Base-by-base conservation (phyloP, 1,284 basidiomycete species). In the Sphagnurus paluster region DNA sequence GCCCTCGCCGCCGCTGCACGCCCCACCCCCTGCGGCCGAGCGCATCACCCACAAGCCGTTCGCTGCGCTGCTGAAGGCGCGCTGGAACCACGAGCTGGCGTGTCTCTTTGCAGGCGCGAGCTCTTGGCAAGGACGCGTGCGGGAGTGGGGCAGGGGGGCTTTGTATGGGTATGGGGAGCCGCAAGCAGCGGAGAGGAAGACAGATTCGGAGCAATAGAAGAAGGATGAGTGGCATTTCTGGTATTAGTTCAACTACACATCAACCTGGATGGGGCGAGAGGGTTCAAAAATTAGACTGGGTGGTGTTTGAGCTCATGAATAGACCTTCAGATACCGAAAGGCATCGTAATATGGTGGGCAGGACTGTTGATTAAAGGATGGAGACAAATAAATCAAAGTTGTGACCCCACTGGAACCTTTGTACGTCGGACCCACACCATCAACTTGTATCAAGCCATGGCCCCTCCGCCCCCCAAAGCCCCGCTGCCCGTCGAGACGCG, bases 31-130 rank as follows among this genome's bases (percentile, higher is more conserved):
- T 1, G 80, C 80, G 13, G 73, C 78, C n/a, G 57, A 69, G 9
- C 67, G 78, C 17, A 70, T 80, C 44, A 63, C 67, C 11, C 62
- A 71, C 2, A 66, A 64, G 21, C 70, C 72, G 3, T 74, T 80
- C 50, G 48, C 61, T 2, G 57, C 69, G 1, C 61, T 75, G 29
- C 19, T 82, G 17, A 66, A 81, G 51, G 66, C 68, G 5, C 65
- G 58, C 37, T 82, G 80, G 80, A 82, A 82, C 53, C 58, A 68
- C 11, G 70, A 81, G 45, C 52, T 82, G 17, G 72, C 68, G 7
- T 53, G 53, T 28, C 48, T 76, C 10, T 77, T 75, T 48, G 54
- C 59, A 13, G 69, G 71, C 13, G 62, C 72, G 42, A 60, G 67
- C 14, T 61, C 62, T 19, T 72, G 71, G 66, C 77, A 79, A 45